Evolutionary conservation across 768 basidiomycete species (phyloP).

Genomic region (Boletellus ananas): DNA sequence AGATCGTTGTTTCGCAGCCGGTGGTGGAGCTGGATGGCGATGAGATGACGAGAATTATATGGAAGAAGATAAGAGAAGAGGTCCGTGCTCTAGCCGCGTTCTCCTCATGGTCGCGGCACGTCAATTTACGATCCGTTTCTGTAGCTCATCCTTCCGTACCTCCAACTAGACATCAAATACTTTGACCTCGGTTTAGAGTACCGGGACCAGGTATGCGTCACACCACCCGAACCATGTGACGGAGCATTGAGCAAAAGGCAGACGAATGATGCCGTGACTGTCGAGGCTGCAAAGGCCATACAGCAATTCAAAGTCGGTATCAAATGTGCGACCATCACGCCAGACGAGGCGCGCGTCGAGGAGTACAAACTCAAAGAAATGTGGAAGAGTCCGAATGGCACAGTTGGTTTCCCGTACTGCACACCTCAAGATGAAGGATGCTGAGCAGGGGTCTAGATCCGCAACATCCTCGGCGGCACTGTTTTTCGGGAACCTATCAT

Average conservation of each 20-base stretch:
- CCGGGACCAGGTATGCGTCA: conserved; percentile 70
- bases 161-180: conserved; percentile 97
- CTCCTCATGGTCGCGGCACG: background rate
- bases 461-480: conserved; percentile 96
- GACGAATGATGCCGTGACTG: conserved; percentile 92
- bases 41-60: conserved; percentile 99
- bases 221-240: background rate
- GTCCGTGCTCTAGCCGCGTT: conserved; percentile 39
- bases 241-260: conserved; percentile 28
- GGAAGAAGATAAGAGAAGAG: conserved; percentile 97
- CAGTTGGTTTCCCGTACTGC: conserved; percentile 45
- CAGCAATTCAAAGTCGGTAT: conserved; percentile 93
- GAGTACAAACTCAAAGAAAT: conserved; percentile 99
- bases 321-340: conserved; percentile 99
- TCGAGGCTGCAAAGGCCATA: conserved; percentile 94
- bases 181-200: conserved; percentile 94
- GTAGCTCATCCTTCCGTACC: conserved; percentile 91
- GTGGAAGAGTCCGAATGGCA: conserved; percentile 98
- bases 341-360: conserved; percentile 92
- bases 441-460: conserved; percentile 53
- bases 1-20: conserved; percentile 83
- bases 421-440: background rate
- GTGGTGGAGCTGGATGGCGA: conserved; percentile 96
- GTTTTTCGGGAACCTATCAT: conserved; percentile 99
- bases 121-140: background rate